Percentiles rank a stretch among this genome's conserved stretches.
Evolutionary conservation across 495 filamentous ascomycete species (phyloP).

Genomic region (Pseudevernia furfuracea): DNA sequence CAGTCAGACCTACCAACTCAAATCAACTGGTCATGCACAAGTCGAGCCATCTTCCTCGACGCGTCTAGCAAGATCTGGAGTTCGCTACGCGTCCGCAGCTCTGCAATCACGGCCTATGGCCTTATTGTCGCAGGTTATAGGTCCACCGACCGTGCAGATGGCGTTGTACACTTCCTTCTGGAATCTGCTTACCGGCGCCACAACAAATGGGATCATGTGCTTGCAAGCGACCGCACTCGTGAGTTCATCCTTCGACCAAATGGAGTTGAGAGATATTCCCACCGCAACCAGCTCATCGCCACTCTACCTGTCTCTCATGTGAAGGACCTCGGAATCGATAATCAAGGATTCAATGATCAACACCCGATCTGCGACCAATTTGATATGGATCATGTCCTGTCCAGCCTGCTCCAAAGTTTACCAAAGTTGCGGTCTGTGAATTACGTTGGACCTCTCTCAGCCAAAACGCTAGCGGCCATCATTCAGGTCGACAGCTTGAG

Average conservation of each 20-base stretch:
- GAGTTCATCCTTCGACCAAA: neutral
- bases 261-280: neutral
- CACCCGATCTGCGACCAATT: neutral
- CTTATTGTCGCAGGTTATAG: neutral
- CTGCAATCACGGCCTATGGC: neutral
- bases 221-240: neutral
- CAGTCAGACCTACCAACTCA: neutral
- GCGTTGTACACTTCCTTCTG: neutral
- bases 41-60: neutral
- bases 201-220: neutral
- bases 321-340: neutral
- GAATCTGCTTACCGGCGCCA: neutral
- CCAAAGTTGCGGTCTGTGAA: neutral
- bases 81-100: neutral
- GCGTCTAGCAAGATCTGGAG: neutral
- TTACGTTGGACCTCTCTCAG: neutral
- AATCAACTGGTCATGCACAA: neutral
- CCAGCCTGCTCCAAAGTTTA: neutral
- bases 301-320: neutral
- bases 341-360: neutral
- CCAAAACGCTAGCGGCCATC: neutral
- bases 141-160: neutral
- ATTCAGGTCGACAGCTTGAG: neutral
- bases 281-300: neutral
- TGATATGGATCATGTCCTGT: neutral